Conservation (phyloP, 83 land plant species). For the Picea abies region DNA sequence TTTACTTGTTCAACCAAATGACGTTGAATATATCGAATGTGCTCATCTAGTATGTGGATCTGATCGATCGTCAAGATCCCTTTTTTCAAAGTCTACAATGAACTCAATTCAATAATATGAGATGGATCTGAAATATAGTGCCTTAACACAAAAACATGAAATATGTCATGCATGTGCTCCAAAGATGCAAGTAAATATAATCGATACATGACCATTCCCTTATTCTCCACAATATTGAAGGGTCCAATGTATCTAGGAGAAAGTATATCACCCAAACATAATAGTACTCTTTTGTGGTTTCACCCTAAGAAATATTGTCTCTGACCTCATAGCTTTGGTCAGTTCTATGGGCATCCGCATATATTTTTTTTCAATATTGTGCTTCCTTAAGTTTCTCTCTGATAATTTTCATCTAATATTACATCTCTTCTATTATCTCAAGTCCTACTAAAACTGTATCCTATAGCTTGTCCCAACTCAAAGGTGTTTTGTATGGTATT, state of each 20-base stretch:
- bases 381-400: not conserved
- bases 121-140: too few relatives aligned
- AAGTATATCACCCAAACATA: not conserved
- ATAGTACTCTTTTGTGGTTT: not conserved
- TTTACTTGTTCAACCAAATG: too few relatives aligned
- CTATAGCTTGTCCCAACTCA: too few relatives aligned
- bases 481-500: too few relatives aligned
- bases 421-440: too few relatives aligned
- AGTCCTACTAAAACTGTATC: too few relatives aligned
- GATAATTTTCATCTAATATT: too few relatives aligned
- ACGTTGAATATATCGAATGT: too few relatives aligned
- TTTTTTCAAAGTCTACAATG: too few relatives aligned
- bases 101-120: too few relatives aligned
- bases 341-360: not conserved
- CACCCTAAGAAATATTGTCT: not conserved
- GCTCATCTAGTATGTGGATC: too few relatives aligned
- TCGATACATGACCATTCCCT: fast-evolving
- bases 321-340: not conserved
- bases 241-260: not conserved
- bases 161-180: not conserved
- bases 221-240: not conserved
- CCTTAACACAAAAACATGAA: not conserved
- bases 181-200: not conserved
- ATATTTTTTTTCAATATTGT: not conserved
- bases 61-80: too few relatives aligned